Base-by-base conservation (phyloP, 2,329 filamentous ascomycete genomes). In the Aspergillus clavatus region DNA sequence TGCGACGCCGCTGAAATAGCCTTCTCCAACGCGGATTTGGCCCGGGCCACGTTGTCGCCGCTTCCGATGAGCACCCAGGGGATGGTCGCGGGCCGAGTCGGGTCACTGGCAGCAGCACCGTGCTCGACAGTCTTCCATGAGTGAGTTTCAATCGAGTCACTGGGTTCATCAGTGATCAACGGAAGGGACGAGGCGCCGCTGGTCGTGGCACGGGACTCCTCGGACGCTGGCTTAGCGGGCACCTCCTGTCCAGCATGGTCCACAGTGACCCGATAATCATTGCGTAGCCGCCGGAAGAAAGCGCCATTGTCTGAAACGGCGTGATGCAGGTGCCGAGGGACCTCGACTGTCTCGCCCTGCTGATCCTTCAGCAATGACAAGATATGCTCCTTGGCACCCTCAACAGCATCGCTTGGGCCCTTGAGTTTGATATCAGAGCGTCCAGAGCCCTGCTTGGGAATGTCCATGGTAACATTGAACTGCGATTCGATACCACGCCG, bases 221-320 rank as follows among this genome's bases (percentile, higher is more conserved):
- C 58, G 33, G 79, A 70, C 22, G 72, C 66, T 7, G 85, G 79
- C 71, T 84, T 89, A 29, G 82, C 66, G 5, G 93, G 93, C 3
- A 86, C 74, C 45, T 84, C 73, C 48, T 93, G 82, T 36, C 90
- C 89, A 44, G 82, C 87, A 64, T 97, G 93, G 67, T 97, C 90
- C 42, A 98, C 86, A 0, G 86, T 93, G 54, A 98, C 89, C 56
- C 87, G 84, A 69, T 87, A 79, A 61, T 96, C 87, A 67, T 83
- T 90, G 53, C 86, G 83, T 33, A 98, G 82, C 59, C 83, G 86
- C 54, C 91, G 87, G 86, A 97, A 96, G 73, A 97, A 87, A 57
- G 89, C 84, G 1, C 91, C 93, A 53, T 91, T 90, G 65, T 95
- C 91, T 7, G 68, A 56, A 55, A 98, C 79, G 48, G 78, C 72